These are phyloP conservation scores for Floccularia luteovirens DNA, from an alignment of 768 basidiomycete genomes.

Conservation along the genomic window DNA sequence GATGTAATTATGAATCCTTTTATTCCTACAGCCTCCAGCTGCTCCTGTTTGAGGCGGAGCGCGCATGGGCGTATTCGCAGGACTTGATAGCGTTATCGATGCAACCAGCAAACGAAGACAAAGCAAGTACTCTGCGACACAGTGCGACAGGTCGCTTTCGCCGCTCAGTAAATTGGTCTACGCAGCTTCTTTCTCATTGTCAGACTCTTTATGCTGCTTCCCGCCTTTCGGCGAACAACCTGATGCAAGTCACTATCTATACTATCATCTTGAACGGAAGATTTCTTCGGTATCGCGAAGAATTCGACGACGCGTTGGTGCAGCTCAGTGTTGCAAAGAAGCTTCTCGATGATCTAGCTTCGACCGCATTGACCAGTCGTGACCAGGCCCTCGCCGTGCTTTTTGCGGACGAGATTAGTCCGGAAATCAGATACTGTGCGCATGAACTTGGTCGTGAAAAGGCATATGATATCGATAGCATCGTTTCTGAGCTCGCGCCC, in stretches of 20 bases:
- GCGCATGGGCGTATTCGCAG: conserved; percentile 88
- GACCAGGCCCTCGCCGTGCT: conserved; percentile 85
- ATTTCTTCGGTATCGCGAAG: conserved; percentile 67
- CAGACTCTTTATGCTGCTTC: conserved; percentile 51
- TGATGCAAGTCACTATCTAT: conserved; percentile 72
- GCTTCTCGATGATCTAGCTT: conserved; percentile 63
- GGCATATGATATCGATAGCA: conserved; percentile 76
- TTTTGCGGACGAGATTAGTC: conserved; percentile 82
- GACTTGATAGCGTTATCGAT: conserved; percentile 52
- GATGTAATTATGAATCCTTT: conserved; percentile 3
- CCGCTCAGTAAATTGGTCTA: conserved; percentile 72
- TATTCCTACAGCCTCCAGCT: conserved; percentile 45
- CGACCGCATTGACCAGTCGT: conserved; percentile 57
- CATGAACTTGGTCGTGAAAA: conserved; percentile 76
- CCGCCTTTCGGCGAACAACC: conserved; percentile 46
- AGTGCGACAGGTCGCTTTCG: conserved; percentile 77
- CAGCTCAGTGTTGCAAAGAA: conserved; percentile 74
- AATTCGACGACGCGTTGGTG: conserved; percentile 67
- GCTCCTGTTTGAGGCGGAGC: conserved; percentile 83
- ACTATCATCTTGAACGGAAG: conserved; percentile 78
- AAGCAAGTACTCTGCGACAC: conserved; percentile 54
- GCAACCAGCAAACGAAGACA: conserved; percentile 41
- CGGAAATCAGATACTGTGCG: conserved; percentile 88
- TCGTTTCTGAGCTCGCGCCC: conserved; percentile 56
- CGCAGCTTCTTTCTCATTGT: conserved; percentile 66